Evolutionary conservation across 2,329 filamentous ascomycete species (phyloP).

Genomic region (Fusarium tupiense): DNA sequence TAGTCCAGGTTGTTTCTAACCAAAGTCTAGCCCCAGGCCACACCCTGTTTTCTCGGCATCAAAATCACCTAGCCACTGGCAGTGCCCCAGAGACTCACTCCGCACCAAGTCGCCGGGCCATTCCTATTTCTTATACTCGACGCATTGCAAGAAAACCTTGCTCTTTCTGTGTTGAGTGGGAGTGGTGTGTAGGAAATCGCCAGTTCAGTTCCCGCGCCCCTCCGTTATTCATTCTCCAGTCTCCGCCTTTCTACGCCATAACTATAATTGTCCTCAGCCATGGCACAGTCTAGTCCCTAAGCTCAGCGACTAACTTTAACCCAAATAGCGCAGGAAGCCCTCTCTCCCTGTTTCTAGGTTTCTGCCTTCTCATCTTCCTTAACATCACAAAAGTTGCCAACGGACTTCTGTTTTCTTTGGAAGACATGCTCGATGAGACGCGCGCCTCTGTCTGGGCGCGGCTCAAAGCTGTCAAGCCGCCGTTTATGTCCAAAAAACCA

Average conservation of each 20-base stretch:
- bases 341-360: conserved; percentile 16
- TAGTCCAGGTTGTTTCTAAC: conserved; percentile 17
- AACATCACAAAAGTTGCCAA: conserved; percentile 5
- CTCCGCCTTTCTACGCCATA: conserved; percentile 27
- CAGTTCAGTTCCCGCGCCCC: conserved; percentile 24
- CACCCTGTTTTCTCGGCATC: conserved; percentile 6
- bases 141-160: conserved; percentile 28
- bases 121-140: conserved; percentile 6
- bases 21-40: conserved; percentile 10
- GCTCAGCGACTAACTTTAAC: conserved; percentile 21
- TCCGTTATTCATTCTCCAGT: conserved; percentile 14
- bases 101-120: background rate
- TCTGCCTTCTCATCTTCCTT: conserved; percentile 23
- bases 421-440: conserved; percentile 48
- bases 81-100: conserved; percentile 27
- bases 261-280: conserved; percentile 28
- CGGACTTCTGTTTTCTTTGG: conserved; percentile 4
- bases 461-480: conserved; percentile 62
- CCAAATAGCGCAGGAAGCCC: conserved; percentile 29
- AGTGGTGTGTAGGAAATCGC: conserved; percentile 23
- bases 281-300: conserved; percentile 23
- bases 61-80: conserved; percentile 24
- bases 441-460: conserved; percentile 52
- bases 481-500: conserved; percentile 68
- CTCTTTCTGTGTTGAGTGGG: background rate